phyloP scores from a whole-genome alignment of 2,329 filamentous ascomycete species.

The Fusarium oligoseptatum region DNA sequence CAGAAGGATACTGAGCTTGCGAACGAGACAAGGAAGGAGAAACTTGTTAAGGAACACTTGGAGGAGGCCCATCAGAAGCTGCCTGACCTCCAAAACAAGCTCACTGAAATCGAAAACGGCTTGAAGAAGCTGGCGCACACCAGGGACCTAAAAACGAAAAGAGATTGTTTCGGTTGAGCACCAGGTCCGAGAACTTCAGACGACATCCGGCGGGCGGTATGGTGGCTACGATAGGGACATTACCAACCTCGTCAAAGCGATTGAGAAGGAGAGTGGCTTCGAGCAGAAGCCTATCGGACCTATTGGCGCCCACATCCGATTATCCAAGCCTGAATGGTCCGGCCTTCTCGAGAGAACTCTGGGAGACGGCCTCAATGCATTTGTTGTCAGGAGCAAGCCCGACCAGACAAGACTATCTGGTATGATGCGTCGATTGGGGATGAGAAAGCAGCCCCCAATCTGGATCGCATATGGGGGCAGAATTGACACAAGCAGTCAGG shows the following conservation, averaged over 20 bases:
- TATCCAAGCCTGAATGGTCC: constrained; percentile 86
- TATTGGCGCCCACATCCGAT: constrained; percentile 80
- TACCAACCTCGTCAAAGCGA: constrained; percentile 73
- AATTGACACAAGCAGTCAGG: constrained; percentile 61
- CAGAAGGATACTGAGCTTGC: constrained; percentile 69
- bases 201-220: constrained; percentile 68
- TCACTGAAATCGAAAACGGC: constrained; percentile 50
- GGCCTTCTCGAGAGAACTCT: constrained; percentile 83
- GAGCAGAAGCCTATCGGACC: constrained; percentile 83
- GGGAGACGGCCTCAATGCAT: constrained; percentile 77
- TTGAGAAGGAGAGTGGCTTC: constrained; percentile 79
- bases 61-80: constrained; percentile 47
- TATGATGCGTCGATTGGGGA: constrained; percentile 73
- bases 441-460: constrained; percentile 59
- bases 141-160: constrained; percentile 62
- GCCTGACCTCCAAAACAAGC: constrained; percentile 51
- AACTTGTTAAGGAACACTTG: constrained; percentile 45
- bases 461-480: constrained; percentile 54
- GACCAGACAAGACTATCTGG: constrained; percentile 78
- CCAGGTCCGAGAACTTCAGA: constrained; percentile 64
- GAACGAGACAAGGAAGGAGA: constrained; percentile 46
- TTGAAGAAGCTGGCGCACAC: constrained; percentile 49
- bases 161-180: constrained; percentile 68
- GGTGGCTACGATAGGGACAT: constrained; percentile 76
- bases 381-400: constrained; percentile 82